Conservation (phyloP, 148 eudicot genomes). For the Nyssa sinensis region DNA sequence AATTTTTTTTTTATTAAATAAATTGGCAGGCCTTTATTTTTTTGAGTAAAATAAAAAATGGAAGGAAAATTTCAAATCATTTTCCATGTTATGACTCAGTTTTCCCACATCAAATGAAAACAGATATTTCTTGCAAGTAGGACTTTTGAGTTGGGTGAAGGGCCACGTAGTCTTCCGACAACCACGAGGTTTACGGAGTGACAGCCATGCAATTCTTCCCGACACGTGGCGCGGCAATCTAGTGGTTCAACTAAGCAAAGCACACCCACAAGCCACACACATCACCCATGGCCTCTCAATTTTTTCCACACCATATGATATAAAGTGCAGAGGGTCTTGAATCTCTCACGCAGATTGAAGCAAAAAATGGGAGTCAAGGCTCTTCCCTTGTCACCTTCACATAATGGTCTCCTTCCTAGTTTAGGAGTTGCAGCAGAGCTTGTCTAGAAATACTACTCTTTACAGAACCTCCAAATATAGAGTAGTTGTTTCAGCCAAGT, state of each 20-base stretch:
- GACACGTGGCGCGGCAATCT: slow-evolving; percentile 17
- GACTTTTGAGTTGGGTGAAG: slow-evolving; percentile 18
- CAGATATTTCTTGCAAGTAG: slow-evolving; percentile 12
- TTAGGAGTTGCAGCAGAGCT: slow-evolving; percentile 18
- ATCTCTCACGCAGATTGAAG: background rate
- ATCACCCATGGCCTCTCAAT: background rate
- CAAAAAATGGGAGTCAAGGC: slow-evolving; percentile 50
- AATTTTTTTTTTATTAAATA: too few species aligned
- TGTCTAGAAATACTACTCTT: slow-evolving; percentile 6
- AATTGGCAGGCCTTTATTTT: too few species aligned
- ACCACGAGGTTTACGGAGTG: slow-evolving; percentile 22
- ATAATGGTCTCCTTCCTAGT: slow-evolving; percentile 30
- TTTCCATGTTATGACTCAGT: too few species aligned
- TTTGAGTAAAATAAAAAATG: too few species aligned
- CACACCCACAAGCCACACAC: background rate
- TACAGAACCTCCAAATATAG: slow-evolving; percentile 18
- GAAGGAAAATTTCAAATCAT: background rate
- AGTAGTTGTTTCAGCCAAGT: slow-evolving; percentile 43
- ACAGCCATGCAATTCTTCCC: background rate
- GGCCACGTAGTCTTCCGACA: slow-evolving; percentile 36
- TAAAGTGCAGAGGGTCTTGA: background rate
- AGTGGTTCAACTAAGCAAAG: slow-evolving; percentile 5
- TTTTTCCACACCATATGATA: background rate
- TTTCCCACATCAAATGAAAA: background rate
- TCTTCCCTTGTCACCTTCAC: slow-evolving; percentile 51